Conservation (phyloP, 768 basidiomycete species). For the Hypholoma fasciculare region DNA sequence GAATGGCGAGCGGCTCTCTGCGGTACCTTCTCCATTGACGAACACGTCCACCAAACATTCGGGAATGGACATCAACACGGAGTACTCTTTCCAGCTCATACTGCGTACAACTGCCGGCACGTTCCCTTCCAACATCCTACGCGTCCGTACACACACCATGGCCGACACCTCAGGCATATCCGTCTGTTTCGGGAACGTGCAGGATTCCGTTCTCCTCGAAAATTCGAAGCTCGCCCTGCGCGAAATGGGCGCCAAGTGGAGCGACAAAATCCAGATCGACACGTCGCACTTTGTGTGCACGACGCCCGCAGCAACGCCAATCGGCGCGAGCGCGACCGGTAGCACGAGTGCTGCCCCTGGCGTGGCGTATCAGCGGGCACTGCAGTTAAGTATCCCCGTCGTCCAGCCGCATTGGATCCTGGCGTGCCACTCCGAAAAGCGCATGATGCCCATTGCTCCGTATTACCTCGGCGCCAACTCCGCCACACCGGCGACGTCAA, state of each 20-base stretch:
- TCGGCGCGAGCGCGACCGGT: constrained; percentile 56
- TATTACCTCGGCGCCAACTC: constrained; percentile 80
- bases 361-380: constrained; percentile 91
- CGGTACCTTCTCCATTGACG: constrained; percentile 77
- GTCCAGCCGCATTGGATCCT: constrained; percentile 95
- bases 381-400: constrained; percentile 91
- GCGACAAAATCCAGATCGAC: constrained; percentile 93
- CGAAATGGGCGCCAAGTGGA: constrained; percentile 90
- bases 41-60: constrained; percentile 91
- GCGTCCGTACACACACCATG: constrained; percentile 91
- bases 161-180: constrained; percentile 92
- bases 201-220: constrained; percentile 73
- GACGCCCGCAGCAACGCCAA: constrained; percentile 71
- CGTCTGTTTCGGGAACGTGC: constrained; percentile 92
- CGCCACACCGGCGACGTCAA: constrained; percentile 39
- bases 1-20: constrained; percentile 84
- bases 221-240: constrained; percentile 78
- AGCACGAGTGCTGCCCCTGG: constrained; percentile 61
- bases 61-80: constrained; percentile 76
- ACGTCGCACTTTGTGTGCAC: constrained; percentile 99
- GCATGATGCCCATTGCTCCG: constrained; percentile 84
- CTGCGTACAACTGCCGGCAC: constrained; percentile 92
- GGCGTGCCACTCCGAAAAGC: constrained; percentile 83
- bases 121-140: constrained; percentile 80
- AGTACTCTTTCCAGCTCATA: constrained; percentile 94